Base-by-base conservation (phyloP, 2,329 filamentous ascomycete genomes). In the Ceratocystis huliohia region DNA sequence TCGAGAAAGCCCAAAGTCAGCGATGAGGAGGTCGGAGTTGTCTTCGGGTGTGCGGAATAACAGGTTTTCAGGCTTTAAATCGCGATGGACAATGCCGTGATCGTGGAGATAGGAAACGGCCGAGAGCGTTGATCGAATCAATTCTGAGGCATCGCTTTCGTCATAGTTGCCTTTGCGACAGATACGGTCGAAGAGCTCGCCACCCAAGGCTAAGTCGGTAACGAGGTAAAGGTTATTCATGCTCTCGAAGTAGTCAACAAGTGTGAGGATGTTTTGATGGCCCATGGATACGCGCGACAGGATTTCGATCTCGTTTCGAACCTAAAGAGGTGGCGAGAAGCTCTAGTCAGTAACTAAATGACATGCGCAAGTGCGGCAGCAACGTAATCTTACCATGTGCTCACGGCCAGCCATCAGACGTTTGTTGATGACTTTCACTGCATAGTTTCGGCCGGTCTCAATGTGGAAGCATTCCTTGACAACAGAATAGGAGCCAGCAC, bases 141-240 rank as follows among this genome's bases (percentile, higher is more conserved):
- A 84, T 73, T 96, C 92, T 69, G 91, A 93, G 15, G 94, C 94
- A 75, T 99, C 94, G 57, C 90, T 92, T 78, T 99, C 94, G 79
- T 95, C 97, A 81, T 99, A 99, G 68, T 90, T 96, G 70, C 94
- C 94, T 79, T 99, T 99, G 70, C 94, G 88, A 77, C 94, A 99
- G 76, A 99, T 99, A 72, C 94, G 90, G 76, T 99, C 94, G 75
- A 99, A 99, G 17, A 99, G 85, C 76, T 99, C 94, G 71, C 94
- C 94, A 70, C 94, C 94, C 20, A 97, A 86, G 20, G 94, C 94
- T 41, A 99, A 88, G 74, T 99, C 94, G 56, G 94, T 97, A 64
- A 99, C 94, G 46, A 99, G 87, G 76, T 99, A 99, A 70, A 99
- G 83, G 77, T 99, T 99, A 79, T 99, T 97, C 89, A 96, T 96